Percentiles rank a stretch among this genome's conserved stretches.
Evolutionary conservation across 441 rosid genomes (phyloP).

Genomic region (Eruca vesicaria): DNA sequence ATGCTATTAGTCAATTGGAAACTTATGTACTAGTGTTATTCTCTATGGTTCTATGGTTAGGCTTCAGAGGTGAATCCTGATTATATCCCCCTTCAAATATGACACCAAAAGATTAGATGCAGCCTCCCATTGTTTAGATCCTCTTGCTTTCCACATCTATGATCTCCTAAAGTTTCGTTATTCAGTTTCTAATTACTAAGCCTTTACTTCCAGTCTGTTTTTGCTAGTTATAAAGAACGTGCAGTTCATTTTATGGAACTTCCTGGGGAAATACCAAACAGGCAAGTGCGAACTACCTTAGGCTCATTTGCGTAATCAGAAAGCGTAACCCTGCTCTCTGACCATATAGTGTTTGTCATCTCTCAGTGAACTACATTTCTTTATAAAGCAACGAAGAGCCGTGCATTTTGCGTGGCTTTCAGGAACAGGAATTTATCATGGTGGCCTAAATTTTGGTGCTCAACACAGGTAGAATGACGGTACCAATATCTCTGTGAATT

Average conservation of each 20-base stretch:
- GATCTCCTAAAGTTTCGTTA: background rate
- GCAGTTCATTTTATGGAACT: slow-evolving; percentile 99
- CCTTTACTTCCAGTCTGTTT: slow-evolving; percentile 63
- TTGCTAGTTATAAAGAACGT: slow-evolving; percentile 85
- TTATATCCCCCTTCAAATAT: background rate
- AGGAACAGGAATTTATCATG: slow-evolving; percentile 97
- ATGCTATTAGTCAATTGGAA: background rate
- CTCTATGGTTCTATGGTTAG: background rate
- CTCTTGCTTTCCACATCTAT: slow-evolving; percentile 1
- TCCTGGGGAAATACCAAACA: slow-evolving; percentile 98
- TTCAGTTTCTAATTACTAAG: background rate
- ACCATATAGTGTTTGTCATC: slow-evolving; percentile 10
- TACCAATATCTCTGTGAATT: slow-evolving; percentile 27
- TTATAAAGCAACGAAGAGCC: slow-evolving; percentile 97
- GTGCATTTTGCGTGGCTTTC: slow-evolving; percentile 99
- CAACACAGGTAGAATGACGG: slow-evolving; percentile 70
- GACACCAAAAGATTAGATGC: background rate
- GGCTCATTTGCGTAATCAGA: slow-evolving; percentile 40
- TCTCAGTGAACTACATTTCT: slow-evolving; percentile 92
- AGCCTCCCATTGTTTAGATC: background rate
- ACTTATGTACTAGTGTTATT: background rate
- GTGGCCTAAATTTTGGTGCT: slow-evolving; percentile 95
- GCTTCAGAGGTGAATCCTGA: slow-evolving; percentile 6
- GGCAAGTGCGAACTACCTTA: slow-evolving; percentile 49
- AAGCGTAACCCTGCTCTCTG: slow-evolving; percentile 25